These are phyloP conservation scores for Lecanicillium sp. DNA, from an alignment of 2,329 filamentous ascomycete genomes.

Conservation along the genomic window DNA sequence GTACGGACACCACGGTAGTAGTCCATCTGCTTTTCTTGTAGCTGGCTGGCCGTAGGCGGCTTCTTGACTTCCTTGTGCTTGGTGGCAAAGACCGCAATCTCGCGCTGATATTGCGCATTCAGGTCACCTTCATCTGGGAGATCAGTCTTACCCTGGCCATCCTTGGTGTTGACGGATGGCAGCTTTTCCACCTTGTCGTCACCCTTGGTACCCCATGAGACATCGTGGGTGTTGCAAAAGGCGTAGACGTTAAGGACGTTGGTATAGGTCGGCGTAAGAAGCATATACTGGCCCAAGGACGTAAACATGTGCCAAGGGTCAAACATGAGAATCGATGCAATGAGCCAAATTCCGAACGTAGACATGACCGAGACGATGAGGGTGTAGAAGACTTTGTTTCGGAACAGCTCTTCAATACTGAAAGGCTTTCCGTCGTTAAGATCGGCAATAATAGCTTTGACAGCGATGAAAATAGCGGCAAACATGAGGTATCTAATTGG, in stretches of 20 bases:
- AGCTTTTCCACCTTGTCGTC: conserved; percentile 93
- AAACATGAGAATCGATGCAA: conserved; percentile 89
- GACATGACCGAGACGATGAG: conserved; percentile 87
- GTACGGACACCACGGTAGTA: conserved; percentile 97
- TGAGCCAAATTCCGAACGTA: conserved; percentile 87
- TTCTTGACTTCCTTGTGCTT: conserved; percentile 71
- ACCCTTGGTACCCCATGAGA: conserved; percentile 96
- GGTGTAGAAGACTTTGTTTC: conserved; percentile 84
- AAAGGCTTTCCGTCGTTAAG: conserved; percentile 54
- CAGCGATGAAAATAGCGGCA: conserved; percentile 89
- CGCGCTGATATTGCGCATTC: conserved; percentile 88
- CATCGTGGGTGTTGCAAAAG: conserved; percentile 97
- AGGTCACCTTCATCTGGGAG: conserved; percentile 92
- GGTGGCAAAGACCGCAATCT: conserved; percentile 63
- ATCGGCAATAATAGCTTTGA: conserved; percentile 72
- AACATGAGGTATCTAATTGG: conserved; percentile 73
- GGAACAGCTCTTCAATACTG: conserved; percentile 65
- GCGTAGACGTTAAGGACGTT: conserved; percentile 99
- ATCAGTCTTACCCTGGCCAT: conserved; percentile 85
- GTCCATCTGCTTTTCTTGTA: conserved; percentile 84
- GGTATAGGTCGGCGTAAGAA: conserved; percentile 92
- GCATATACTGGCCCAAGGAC: conserved; percentile 87
- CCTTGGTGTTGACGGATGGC: conserved; percentile 80
- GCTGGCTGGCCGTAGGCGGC: conserved; percentile 42
- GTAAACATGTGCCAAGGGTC: conserved; percentile 99